Percentiles rank a stretch among this genome's conserved stretches.
These are phyloP conservation scores for Cocos nucifera DNA, from an alignment of 176 grass and related monocot species.

Conservation along the genomic window DNA sequence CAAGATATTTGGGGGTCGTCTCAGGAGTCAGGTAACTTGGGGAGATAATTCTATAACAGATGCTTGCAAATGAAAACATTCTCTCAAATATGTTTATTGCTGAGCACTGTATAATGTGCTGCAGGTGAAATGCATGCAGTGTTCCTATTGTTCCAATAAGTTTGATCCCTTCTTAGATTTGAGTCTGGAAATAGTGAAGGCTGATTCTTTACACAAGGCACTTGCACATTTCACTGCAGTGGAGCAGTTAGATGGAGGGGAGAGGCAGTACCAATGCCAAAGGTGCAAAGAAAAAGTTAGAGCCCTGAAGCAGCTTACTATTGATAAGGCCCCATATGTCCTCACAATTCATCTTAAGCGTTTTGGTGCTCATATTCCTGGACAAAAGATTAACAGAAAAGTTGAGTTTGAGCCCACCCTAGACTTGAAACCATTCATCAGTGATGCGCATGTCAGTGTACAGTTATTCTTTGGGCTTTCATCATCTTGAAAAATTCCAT, in stretches of 20 bases:
- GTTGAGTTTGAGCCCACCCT: constrained; percentile 67
- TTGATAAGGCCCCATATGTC: constrained; percentile 74
- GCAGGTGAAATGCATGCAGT: constrained; percentile 90
- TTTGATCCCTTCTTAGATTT: constrained; percentile 96
- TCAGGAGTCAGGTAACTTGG: constrained; percentile 61
- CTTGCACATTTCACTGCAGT: constrained; percentile 69
- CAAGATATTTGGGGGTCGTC: constrained; percentile 86
- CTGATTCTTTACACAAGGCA: constrained; percentile 58
- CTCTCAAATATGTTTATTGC: background rate
- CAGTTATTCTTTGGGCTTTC: background rate
- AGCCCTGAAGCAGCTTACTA: constrained; percentile 78
- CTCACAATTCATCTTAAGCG: constrained; percentile 90
- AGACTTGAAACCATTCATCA: constrained; percentile 82
- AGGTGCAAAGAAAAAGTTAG: constrained; percentile 85
- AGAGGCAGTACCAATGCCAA: constrained; percentile 82
- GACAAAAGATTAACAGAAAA: constrained; percentile 84
- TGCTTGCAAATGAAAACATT: background rate
- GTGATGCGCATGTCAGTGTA: constrained; percentile 64
- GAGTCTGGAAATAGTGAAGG: constrained; percentile 92
- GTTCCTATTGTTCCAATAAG: constrained; percentile 75
- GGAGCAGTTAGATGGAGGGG: constrained; percentile 70
- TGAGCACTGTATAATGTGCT: constrained; percentile 3
- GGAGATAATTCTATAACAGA: constrained; percentile 2
- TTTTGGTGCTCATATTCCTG: constrained; percentile 69
- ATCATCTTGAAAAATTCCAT: background rate